Evolutionary conservation across 2,329 filamentous ascomycete genomes (phyloP), one percentile per base, ranked within the genome.

Genomic region (Delphinella strobiligena): DNA sequence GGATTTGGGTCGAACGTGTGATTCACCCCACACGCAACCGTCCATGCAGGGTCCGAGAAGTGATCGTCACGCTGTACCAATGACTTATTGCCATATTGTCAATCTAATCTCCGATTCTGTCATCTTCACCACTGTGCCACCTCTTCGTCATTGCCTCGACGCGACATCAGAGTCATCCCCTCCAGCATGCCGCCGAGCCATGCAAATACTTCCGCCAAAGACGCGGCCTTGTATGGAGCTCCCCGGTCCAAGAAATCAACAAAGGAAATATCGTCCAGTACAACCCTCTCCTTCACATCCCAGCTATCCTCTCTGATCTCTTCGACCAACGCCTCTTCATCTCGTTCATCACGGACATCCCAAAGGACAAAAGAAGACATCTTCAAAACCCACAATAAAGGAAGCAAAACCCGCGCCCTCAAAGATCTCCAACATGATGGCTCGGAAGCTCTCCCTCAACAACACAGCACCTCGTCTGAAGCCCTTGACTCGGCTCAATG

Each of bases 231-330:
- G 11, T 95, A 95, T 61, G 86, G 86, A 54, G 73, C 80, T 38
- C 74, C 75, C 40, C 75, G 77, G 29, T 66, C 74, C 9, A 89
- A 87, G 60, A 56, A 56, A 37, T 61, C 64, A 51, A 73, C 73
- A 54, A 79, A 77, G 54, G 77, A 82, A 52, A 74, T 84, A 42
- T 69, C 72, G 15, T 75, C 77, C 14, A 75, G 87, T 14, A 80
- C 77, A 14, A 78, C 75, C 33, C 75, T 94, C 40, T 78, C 86
- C 55, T 96, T 98, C 65, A 78, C 82, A n/a, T 84, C 85, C 9
- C 83, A 91, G 48, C 75, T 96, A 46, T 81, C 82, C 50, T 83
- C 80, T 34, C 76, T 95, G 40, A 85, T 95, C 62, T 64, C 70
- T 24, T 59, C 70, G 17, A 48, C 63, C n/a, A 62, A 56, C 35